These are phyloP conservation scores for Metschnikowia noctiluminum DNA, from an alignment of 805 yeast species.

Conservation along the genomic window DNA sequence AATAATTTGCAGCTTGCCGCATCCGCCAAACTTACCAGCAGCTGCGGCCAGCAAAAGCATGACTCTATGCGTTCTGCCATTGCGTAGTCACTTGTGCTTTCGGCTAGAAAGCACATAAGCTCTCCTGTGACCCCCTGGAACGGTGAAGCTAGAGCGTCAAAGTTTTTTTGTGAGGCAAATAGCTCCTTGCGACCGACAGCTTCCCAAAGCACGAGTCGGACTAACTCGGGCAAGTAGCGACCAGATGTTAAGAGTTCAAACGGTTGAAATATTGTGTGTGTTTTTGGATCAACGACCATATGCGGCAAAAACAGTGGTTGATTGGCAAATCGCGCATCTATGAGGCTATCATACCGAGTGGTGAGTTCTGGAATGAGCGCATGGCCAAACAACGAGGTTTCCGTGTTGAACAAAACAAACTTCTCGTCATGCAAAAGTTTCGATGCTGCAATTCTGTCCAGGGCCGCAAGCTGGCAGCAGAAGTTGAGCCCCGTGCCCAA, in stretches of 20 bases:
- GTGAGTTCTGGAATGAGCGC: constrained; percentile 29
- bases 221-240: constrained; percentile 52
- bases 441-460: constrained; percentile 14
- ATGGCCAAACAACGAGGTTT: constrained; percentile 52
- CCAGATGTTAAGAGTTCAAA: constrained; percentile 54
- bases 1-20: constrained; percentile 26
- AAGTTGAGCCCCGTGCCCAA: constrained; percentile 69
- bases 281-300: constrained; percentile 27
- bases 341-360: constrained; percentile 38
- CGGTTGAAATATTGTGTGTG: constrained; percentile 47
- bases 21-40: constrained; percentile 24
- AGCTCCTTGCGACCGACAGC: constrained; percentile 28
- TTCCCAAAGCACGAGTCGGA: constrained; percentile 42
- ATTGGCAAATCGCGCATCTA: constrained; percentile 31
- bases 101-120: constrained; percentile 38
- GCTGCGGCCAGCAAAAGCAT: constrained; percentile 22
- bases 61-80: constrained; percentile 21
- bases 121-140: constrained; percentile 40
- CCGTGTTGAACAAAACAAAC: constrained; percentile 45
- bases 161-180: constrained; percentile 19
- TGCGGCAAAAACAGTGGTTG: constrained; percentile 24
- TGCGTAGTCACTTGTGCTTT: constrained; percentile 19
- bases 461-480: constrained; percentile 37
- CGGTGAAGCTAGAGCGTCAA: constrained; percentile 15
- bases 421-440: constrained; percentile 12